phyloP scores from a whole-genome alignment of 208 protist species.

The Crithidia sp. region DNA sequence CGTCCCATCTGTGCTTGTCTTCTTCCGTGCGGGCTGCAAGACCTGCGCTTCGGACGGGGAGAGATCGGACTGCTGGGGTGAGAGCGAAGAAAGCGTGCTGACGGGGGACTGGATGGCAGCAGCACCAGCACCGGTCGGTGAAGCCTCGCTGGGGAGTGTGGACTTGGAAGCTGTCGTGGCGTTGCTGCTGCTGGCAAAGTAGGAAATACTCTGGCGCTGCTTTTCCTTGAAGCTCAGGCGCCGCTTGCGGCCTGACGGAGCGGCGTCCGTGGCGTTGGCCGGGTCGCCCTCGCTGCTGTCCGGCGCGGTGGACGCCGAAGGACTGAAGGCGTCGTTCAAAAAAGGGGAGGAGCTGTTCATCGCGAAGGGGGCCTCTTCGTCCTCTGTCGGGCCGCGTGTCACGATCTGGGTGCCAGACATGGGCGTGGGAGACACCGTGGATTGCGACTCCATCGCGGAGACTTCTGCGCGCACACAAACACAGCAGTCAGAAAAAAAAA shows the following conservation, averaged over 20 bases:
- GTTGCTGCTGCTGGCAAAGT: neutral
- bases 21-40: conserved; percentile 1
- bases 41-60: neutral
- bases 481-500: neutral
- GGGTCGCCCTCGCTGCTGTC: neutral
- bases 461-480: neutral
- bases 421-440: neutral
- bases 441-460: neutral
- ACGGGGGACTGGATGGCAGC: neutral
- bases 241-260: conserved; percentile 7
- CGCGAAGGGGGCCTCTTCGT: neutral
- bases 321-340: neutral
- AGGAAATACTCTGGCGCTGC: conserved; percentile 17
- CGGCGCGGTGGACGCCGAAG: neutral
- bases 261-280: neutral
- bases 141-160: neutral
- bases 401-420: neutral
- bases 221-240: conserved; percentile 33
- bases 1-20: neutral
- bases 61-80: neutral
- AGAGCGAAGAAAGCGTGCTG: conserved; percentile 5
- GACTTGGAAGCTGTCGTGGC: neutral
- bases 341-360: neutral
- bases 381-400: neutral
- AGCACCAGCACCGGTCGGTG: too few species aligned